phyloP scores from a whole-genome alignment of 169 alveolate genomes.

The Eimeria sp. region DNA sequence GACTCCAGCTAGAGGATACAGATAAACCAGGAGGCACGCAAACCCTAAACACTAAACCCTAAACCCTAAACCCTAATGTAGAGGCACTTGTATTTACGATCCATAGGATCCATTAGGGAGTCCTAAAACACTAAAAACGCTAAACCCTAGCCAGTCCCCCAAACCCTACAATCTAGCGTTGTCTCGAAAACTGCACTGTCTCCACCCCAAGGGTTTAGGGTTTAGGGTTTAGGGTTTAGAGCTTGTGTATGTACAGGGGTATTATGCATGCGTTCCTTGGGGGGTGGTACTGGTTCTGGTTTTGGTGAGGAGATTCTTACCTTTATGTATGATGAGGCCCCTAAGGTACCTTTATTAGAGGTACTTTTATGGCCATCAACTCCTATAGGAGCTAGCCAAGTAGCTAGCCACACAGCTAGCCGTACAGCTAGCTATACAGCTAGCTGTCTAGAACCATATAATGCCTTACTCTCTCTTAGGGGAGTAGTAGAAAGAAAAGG shows the following conservation, averaged over 20 bases:
- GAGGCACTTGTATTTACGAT: background rate
- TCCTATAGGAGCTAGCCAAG: background rate
- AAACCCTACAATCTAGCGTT: background rate
- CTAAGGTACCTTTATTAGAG: slow-evolving; percentile 39
- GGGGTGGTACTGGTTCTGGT: slow-evolving; percentile 77
- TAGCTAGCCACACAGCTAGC: slow-evolving; percentile 17
- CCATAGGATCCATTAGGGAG: too few relatives aligned
- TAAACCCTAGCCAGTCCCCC: too few relatives aligned
- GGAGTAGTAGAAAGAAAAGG: background rate
- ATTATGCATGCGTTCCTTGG: slow-evolving; percentile 55
- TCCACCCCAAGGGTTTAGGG: background rate
- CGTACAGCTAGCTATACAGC: slow-evolving; percentile 44
- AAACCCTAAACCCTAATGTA: slow-evolving; percentile 14
- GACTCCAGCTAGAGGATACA: slow-evolving; percentile 56
- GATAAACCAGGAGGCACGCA: slow-evolving; percentile 45
- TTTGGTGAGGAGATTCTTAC: slow-evolving; percentile 33
- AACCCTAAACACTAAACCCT: slow-evolving; percentile 16
- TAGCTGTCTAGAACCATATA: slow-evolving; percentile 75
- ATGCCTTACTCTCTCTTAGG: slow-evolving; percentile 38
- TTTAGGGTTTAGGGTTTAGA: slow-evolving; percentile 13
- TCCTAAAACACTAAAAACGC: background rate
- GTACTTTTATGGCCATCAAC: slow-evolving; percentile 34
- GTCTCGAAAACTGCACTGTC: background rate
- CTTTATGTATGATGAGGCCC: background rate
- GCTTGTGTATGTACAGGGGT: background rate